phyloP scores from a whole-genome alignment of 139 green algal genomes.

The Closterium sp. region DNA sequence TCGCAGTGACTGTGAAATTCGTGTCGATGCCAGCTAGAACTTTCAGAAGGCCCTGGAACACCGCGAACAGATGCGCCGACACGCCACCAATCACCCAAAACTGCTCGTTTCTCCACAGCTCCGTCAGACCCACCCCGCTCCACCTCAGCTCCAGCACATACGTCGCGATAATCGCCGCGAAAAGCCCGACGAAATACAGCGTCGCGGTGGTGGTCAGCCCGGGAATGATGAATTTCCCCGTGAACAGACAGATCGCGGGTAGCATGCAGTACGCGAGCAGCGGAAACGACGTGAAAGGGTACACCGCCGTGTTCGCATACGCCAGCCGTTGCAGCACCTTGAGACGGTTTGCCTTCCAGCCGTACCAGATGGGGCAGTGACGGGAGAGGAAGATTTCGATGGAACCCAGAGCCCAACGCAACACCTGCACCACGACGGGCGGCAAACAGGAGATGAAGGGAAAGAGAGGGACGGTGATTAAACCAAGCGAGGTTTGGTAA shows the following conservation, averaged over 20 bases:
- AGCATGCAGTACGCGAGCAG: constrained; percentile 42
- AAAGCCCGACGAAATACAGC: constrained; percentile 35
- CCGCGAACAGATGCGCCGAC: constrained; percentile 21
- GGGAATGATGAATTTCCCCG: constrained; percentile 44
- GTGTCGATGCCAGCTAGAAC: constrained; percentile 28
- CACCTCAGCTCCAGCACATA: constrained; percentile 38
- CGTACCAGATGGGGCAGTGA: constrained; percentile 26
- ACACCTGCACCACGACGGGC: constrained; percentile 6
- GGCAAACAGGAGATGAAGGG: too few species aligned
- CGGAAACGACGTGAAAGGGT: constrained; percentile 39
- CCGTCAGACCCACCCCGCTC: constrained; percentile 31
- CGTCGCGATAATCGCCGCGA: constrained; percentile 32
- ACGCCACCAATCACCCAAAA: constrained; percentile 49
- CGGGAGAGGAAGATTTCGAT: constrained; percentile 36
- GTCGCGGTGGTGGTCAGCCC: neutral
- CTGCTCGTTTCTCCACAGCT: constrained; percentile 46
- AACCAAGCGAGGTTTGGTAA: too few species aligned
- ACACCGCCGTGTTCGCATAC: constrained; percentile 37
- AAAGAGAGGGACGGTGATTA: neutral
- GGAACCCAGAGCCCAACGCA: constrained; percentile 27
- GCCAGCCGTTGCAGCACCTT: constrained; percentile 28
- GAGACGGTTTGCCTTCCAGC: neutral
- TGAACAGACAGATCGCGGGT: constrained; percentile 36
- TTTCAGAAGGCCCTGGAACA: constrained; percentile 45
- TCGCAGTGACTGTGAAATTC: constrained; percentile 36